Conservation (phyloP, 2,329 filamentous ascomycete species). For the Paracorniculantispora psalliotae region DNA sequence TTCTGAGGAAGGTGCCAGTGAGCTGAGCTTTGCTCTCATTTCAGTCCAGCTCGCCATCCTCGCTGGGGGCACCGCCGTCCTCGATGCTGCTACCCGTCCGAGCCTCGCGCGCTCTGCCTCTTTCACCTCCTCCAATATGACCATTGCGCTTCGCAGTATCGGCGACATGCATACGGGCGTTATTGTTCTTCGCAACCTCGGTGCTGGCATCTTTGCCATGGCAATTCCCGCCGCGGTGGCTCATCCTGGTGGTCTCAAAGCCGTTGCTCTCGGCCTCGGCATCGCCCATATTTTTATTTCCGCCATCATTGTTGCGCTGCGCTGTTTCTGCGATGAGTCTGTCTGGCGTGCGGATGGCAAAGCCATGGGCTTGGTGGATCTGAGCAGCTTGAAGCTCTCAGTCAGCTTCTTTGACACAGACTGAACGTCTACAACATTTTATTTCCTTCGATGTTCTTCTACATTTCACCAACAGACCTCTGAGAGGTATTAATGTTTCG, state of each 20-base stretch:
- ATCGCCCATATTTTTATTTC: slow-evolving; percentile 38
- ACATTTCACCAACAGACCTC: background rate
- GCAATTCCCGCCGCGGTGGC: slow-evolving; percentile 35
- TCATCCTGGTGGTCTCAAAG: slow-evolving; percentile 30
- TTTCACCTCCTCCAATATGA: slow-evolving; percentile 44
- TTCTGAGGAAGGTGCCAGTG: slow-evolving; percentile 22
- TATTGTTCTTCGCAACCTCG: slow-evolving; percentile 34
- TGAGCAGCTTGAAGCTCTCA: slow-evolving; percentile 37
- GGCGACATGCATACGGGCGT: slow-evolving; percentile 45
- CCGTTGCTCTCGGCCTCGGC: slow-evolving; percentile 36
- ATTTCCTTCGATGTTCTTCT: background rate
- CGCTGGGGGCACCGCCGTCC: slow-evolving; percentile 35
- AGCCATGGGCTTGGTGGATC: slow-evolving; percentile 43
- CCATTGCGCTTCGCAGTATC: slow-evolving; percentile 40
- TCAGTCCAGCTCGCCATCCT: slow-evolving; percentile 44
- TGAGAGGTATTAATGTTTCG: background rate
- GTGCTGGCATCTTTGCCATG: slow-evolving; percentile 39
- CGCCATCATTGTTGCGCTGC: slow-evolving; percentile 28
- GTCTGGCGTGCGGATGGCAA: slow-evolving; percentile 41
- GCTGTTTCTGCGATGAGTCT: slow-evolving; percentile 38
- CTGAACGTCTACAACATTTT: slow-evolving; percentile 14
- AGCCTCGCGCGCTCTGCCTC: slow-evolving; percentile 43
- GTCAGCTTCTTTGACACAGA: slow-evolving; percentile 44
- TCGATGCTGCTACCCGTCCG: slow-evolving; percentile 38
- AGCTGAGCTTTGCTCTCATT: slow-evolving; percentile 34